Base-by-base conservation (phyloP, 2,329 filamentous ascomycete species). In the Arachnomyces sp. region DNA sequence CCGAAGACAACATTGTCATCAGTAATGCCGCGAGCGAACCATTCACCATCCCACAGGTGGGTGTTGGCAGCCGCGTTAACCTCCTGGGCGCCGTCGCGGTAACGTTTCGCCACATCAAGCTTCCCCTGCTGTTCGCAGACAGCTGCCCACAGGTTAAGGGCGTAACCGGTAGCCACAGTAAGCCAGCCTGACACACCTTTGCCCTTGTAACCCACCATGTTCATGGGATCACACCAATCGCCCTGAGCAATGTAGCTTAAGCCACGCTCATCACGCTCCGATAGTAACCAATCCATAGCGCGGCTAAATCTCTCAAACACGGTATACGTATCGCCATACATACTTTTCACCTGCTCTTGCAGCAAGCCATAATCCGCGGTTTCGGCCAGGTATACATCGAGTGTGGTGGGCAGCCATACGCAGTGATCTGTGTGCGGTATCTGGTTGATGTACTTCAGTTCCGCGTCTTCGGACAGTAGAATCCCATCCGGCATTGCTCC, bases 151-250 rank as follows among this genome's bases (percentile, higher is more conserved):
- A 77, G 53, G 9, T 69, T 71, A 15, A 73, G 58, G 1, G 74
- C 71, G 48, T 71, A 74, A 0, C 60, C 73, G 0, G 73, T 77
- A 4, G 74, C 73, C 2, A 77, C 61, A 0, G 74, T 77, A 28
- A 77, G 65, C 74, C 74, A 78, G 14, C 73, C 74, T 0, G 74
- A 77, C 1, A 78, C 74, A 16, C 74, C 74, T 39, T 68, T 66
- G 30, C 74, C 74, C 52, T 75, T 75, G 52, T 72, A 73, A 3
- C 73, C 73, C n/a, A 75, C 74, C 74, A 78, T 78, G 55, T 78
- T 78, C 69, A 77, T 74, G 3, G 74, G 74, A 44, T 77, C 74
- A 47, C 74, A 78, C 74, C 74, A 78, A 52, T 78, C 74, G 28
- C 74, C 74, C 53, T 77, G 73, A 0, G 72, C 72, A 46, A 77